A percentile compares a stretch with the other conserved stretches of the same genome.
Evolutionary conservation across 2,329 filamentous ascomycete species (phyloP).

Genomic region (Geosmithia putterillii): DNA sequence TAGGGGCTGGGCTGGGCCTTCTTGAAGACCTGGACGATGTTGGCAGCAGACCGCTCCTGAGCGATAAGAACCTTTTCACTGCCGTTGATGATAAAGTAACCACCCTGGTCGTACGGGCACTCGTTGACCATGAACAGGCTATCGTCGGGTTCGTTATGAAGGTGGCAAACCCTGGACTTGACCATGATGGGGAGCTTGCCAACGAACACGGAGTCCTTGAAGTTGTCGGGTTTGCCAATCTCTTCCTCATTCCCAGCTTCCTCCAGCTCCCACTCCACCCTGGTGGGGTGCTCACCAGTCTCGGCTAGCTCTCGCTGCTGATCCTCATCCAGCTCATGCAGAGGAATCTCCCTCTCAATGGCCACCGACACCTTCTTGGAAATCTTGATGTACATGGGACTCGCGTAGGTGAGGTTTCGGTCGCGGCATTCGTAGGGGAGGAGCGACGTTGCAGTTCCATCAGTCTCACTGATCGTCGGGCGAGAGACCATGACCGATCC

Average conservation of each 20-base stretch:
- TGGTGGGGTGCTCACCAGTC: conserved; percentile 46
- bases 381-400: conserved; percentile 81
- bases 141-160: conserved; percentile 73
- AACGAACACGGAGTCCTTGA: conserved; percentile 71
- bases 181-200: conserved; percentile 97
- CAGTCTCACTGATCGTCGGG: conserved; percentile 85
- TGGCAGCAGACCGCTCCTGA: conserved; percentile 92
- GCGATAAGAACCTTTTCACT: conserved; percentile 98
- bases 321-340: conserved; percentile 57
- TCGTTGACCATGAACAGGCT: conserved; percentile 87
- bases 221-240: conserved; percentile 37
- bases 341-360: conserved; percentile 56
- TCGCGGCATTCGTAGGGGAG: conserved; percentile 91
- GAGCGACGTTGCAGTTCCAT: conserved; percentile 75
- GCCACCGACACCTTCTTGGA: conserved; percentile 75
- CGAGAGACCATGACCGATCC: conserved; percentile 80
- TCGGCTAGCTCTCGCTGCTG: conserved; percentile 41
- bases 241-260: conserved; percentile 37
- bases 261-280: conserved; percentile 49
- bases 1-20: conserved; percentile 89
- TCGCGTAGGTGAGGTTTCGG: conserved; percentile 90
- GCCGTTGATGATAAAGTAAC: conserved; percentile 98
- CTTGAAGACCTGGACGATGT: conserved; percentile 98
- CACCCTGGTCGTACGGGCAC: conserved; percentile 95
- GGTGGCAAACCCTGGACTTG: conserved; percentile 88